Base-by-base conservation (phyloP, 208 protist genomes). In the Trypanosoma caninum region DNA sequence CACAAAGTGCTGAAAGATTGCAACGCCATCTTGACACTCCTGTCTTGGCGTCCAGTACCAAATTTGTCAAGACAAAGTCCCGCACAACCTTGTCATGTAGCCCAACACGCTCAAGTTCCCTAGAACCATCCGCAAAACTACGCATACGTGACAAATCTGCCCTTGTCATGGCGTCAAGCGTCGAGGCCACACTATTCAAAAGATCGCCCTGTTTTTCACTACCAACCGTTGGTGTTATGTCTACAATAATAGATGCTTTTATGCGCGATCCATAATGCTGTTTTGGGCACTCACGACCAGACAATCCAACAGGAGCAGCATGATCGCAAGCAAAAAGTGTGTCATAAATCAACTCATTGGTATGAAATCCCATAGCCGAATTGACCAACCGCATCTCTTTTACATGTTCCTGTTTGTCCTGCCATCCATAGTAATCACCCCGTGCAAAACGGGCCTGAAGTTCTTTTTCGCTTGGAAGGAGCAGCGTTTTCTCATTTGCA, bases 41-140 rank as follows among this genome's bases (percentile, higher is more conserved):
- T 28, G 53, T 54, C 37, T 40, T 27, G 23, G 48, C 44, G 46
- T 74, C 55, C 7, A 90, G 61, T 16, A 71, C 66, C 13, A 95
- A 57, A 58, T 95, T 95, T 20, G 88, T 95, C 25, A 78, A 31
- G 8, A 91, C 59, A 63, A 95, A 95, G 59, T 82, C 69, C 14
- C 84, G 77, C 81, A 95, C 89, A 20, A 23, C 65, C 54, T 80
- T 74, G 35, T 84, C 74, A 34, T 35, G 28, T 33, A 92, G 77
- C 13, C 84, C 88, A 23, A 80, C 80, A 1, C 74, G 70, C 14
- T 70, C 60, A 45, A 95, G 72, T 55, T 85, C 80, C 22, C n/a
- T 34, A 3, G 57, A 22, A 1, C 68, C 78, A 23, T 84, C 76
- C 2, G 61, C 44, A 67, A 84, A 82, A 69, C 33, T 88, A 65